Evolutionary conservation across 1,284 basidiomycete genomes (phyloP), one percentile per base, ranked within the genome.

Genomic region (Ceratobasidium sp.): DNA sequence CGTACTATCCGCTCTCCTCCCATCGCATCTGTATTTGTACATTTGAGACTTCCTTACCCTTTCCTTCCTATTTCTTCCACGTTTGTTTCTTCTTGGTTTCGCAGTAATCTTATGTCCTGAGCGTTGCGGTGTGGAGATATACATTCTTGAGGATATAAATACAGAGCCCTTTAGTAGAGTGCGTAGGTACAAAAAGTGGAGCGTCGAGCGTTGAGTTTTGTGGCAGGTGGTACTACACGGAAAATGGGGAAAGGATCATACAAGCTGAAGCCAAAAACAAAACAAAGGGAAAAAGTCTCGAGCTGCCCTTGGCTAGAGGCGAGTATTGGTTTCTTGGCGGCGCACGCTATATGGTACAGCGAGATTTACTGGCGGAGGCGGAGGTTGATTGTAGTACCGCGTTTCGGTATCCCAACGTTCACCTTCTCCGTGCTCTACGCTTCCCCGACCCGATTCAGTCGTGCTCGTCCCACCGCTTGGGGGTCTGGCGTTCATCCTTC

Each of bases 401-500:
- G 72, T 72, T 9, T 74, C 64, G 21, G 74, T 72, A 14, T 73
- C 72, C 72, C 72, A 76, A 16, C 58, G 67, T 23, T 73, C 74
- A 32, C 44, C 58, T 38, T 57, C 58, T 9, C 61, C 43, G 8
- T 57, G 43, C 32, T 50, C 30, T n/a, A 28, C 14, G 59, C 18
- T 52, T 9, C 66, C 54, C 16, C 21, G 16, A 28, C 26, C 21
- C 43, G 43, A 30, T 41, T 44, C 69, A 28, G 44, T 46, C n/a
- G 73, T n/a, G n/a, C n/a, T n/a, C n/a, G n/a, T n/a, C n/a, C n/a
- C n/a, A 50, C 26, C 30, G 57, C 52, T 54, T 23, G 49, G 54
- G 50, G 23, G 26, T 30, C 41, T 44, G 38, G 28, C 58, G 35
- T 5, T 55, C 67, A 49, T 72, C 63, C 84, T 80, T 46, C 85